A percentile compares a stretch with the other conserved stretches of the same genome.
Conservation (phyloP, 139 green algal species). For the Picochlorum sp. region DNA sequence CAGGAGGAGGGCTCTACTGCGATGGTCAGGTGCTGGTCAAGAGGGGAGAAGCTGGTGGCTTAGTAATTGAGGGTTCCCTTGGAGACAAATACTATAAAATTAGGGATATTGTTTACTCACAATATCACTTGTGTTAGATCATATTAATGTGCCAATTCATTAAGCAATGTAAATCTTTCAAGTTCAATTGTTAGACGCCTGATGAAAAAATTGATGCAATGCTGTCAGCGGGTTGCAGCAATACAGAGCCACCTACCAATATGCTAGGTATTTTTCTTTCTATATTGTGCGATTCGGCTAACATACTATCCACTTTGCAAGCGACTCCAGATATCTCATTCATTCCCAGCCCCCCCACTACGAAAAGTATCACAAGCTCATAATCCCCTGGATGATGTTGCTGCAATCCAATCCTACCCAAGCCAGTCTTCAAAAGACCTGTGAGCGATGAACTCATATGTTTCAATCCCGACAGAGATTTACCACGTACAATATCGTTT, state of each 20-base stretch:
- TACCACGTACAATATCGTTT: not conserved
- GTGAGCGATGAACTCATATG: slow-evolving; percentile 25
- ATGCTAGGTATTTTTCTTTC: not conserved
- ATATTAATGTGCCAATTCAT: not conserved
- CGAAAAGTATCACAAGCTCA: slow-evolving; percentile 43
- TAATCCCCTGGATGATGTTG: slow-evolving; percentile 27
- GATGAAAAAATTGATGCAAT: slow-evolving; percentile 1
- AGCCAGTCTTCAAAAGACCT: slow-evolving; percentile 36
- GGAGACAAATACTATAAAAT: slow-evolving; percentile 46
- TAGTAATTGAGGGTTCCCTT: slow-evolving; percentile 50
- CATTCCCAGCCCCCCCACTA: slow-evolving; percentile 37
- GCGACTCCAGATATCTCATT: not conserved
- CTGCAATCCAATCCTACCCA: slow-evolving; percentile 44
- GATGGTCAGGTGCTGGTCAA: slow-evolving; percentile 27
- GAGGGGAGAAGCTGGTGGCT: slow-evolving; percentile 17
- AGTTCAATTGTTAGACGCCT: not conserved
- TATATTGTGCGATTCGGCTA: not conserved
- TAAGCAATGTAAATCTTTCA: too few species aligned
- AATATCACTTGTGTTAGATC: slow-evolving; percentile 60
- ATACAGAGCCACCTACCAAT: not conserved
- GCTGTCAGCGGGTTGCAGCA: not conserved
- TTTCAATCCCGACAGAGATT: slow-evolving; percentile 5
- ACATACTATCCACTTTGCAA: not conserved
- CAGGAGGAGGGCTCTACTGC: slow-evolving; percentile 33
- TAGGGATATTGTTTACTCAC: slow-evolving; percentile 51